Evolutionary conservation across 371 early-diverging fungal species (phyloP).

Genomic region (Mucor piriformis): DNA sequence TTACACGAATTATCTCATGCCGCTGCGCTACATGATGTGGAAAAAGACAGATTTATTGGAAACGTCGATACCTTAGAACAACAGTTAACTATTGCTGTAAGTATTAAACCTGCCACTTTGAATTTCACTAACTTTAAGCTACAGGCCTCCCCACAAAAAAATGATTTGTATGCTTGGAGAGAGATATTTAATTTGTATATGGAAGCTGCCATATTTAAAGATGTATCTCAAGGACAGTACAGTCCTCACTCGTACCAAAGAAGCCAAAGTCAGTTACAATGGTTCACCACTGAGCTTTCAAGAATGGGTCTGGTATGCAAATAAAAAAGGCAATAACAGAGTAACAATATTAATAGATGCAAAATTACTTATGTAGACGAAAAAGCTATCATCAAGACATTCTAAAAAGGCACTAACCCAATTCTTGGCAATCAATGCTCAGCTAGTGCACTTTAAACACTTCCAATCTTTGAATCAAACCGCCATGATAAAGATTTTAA

Average conservation of each 20-base stretch:
- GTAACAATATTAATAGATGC: no score
- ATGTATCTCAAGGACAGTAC: slow-evolving; percentile 43
- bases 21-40: slow-evolving; percentile 42
- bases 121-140: no score
- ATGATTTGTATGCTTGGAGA: slow-evolving; percentile 66
- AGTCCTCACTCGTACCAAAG: slow-evolving; percentile 28
- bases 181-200: slow-evolving; percentile 70
- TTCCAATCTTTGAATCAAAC: slow-evolving; percentile 72
- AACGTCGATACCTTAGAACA: slow-evolving; percentile 45
- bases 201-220: slow-evolving; percentile 66
- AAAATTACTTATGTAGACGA: slow-evolving; percentile 14
- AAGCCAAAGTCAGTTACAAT: slow-evolving; percentile 50
- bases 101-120: no score
- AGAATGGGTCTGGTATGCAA: slow-evolving; percentile 36
- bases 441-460: slow-evolving; percentile 66
- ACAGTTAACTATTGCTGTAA: slow-evolving; percentile 46
- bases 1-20: slow-evolving; percentile 52
- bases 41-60: slow-evolving; percentile 41
- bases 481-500: slow-evolving; percentile 75
- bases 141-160: slow-evolving; percentile 29
- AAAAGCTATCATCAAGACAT: slow-evolving; percentile 22
- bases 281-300: slow-evolving; percentile 54
- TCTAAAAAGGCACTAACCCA: slow-evolving; percentile 53
- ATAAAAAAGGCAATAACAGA: not conserved
- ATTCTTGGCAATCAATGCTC: slow-evolving; percentile 69